Base-by-base conservation (phyloP, 2,329 filamentous ascomycete species). In the Aspergillus intermedius region DNA sequence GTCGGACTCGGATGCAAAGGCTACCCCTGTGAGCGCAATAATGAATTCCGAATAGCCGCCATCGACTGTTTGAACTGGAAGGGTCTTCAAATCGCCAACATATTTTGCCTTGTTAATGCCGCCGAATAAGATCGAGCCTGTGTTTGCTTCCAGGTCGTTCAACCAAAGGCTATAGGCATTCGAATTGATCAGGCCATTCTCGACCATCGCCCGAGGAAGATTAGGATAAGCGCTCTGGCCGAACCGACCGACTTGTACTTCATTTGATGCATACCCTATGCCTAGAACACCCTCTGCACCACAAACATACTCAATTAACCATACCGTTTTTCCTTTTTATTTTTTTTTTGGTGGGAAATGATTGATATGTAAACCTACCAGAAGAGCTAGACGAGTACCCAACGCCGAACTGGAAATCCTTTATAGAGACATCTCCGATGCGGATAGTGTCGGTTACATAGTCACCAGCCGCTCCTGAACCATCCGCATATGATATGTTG, bases 401-500 rank as follows among this genome's bases (percentile, higher is more conserved):
- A 51, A 83, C 71, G 25, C 80, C 81, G 54, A 84, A 81, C 56
- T 83, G 78, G 54, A 83, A 73, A 41, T 72, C 64, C 2, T 72
- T 58, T 28, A 84, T 54, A 0, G 64, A 72, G 9, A 72, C 62
- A 21, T 72, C 75, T 21, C 77, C 79, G 42, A 85, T 61, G 3
- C 51, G 72, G 49, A 95, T 71, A 0, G 77, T 85, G 62, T 96
- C 91, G 4, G 79, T 83, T 2, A 82, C 87, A 65, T 95, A 95
- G 67, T 93, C 87, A 30, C 91, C 90, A 1, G 72, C 66, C 0
- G 89, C 87, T 4, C 83, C 82, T 0, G 87, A 87, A 42, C 87
- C 87, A 68, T 95, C 90, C 37, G 87, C 85, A 57, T 95, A 95
- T 1, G 83, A 83, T 54, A 95, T 95, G 70, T 91, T 91, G 74